Evolutionary conservation across 129 eudicot species (phyloP).

Genomic region (Scalesia atractyloides): DNA sequence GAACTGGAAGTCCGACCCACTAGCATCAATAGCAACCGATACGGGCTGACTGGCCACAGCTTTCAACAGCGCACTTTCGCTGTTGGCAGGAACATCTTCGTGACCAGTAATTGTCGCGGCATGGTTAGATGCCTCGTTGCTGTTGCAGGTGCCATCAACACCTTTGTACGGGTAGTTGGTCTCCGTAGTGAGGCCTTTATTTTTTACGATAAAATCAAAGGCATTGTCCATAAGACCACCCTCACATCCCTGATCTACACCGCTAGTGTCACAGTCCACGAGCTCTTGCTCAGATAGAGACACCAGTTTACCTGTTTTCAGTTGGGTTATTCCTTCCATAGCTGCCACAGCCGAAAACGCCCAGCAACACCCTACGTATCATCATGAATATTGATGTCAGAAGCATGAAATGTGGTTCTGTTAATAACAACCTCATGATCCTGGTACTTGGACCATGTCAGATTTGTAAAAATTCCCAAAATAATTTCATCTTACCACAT

Average conservation of each 20-base stretch:
- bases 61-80: constrained; percentile 33
- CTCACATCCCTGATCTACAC: constrained; percentile 32
- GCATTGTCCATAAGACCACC: constrained; percentile 35
- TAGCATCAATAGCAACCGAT: constrained; percentile 41
- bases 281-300: constrained; percentile 38
- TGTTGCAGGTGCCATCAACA: constrained; percentile 27
- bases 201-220: constrained; percentile 27
- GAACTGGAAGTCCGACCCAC: constrained; percentile 41
- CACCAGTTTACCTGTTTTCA: constrained; percentile 29
- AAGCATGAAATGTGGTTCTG: not conserved
- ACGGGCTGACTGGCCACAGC: constrained; percentile 38
- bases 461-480: not conserved
- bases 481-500: constrained; percentile 30
- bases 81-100: constrained; percentile 39
- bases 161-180: constrained; percentile 33
- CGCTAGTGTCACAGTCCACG: constrained; percentile 35
- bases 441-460: not conserved
- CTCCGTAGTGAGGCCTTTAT: constrained; percentile 29
- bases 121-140: constrained; percentile 23
- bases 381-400: not conserved
- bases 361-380: constrained; percentile 31
- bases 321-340: constrained; percentile 31
- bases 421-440: not conserved
- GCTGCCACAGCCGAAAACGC: constrained; percentile 38
- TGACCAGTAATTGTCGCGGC: constrained; percentile 32